Evolutionary conservation across 2,329 filamentous ascomycete genomes (phyloP), one percentile per base, ranked within the genome.

Genomic region (Trichoderma cornu-damae): DNA sequence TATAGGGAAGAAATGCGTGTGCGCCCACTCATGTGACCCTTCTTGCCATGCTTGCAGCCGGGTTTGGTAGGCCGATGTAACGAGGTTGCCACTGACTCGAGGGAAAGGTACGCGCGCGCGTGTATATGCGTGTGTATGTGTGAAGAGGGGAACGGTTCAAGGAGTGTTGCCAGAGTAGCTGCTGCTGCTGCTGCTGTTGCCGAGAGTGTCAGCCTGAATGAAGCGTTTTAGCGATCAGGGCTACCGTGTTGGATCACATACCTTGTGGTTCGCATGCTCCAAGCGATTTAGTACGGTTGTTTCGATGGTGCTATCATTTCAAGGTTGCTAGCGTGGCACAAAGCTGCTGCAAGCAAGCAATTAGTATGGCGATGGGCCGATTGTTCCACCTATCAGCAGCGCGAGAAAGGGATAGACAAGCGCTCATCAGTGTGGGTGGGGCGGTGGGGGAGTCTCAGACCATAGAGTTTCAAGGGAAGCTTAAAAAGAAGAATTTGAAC

Each of bases 401-500:
- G 16, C 16, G 24, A 8, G 11, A 28, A 28, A 3, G 34, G 35
- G 14, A n/a, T n/a, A n/a, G 35, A 18, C 35, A 12, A 18, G n/a
- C 1, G 24, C 42, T 4, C 26, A 28, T 20, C 30, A 22, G 50
- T 38, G 50, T 35, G 1, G n/a, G n/a, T n/a, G n/a, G n/a, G n/a
- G n/a, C n/a, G n/a, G n/a, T n/a, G n/a, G n/a, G n/a, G n/a, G n/a
- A n/a, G n/a, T 37, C n/a, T 9, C 16, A 3, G n/a, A 40, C 26
- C 14, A n/a, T 18, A 20, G 30, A 35, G 40, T 16, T 32, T 28
- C n/a, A 35, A 28, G 22, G n/a, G 50, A 54, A 54, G 50, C 50
- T 54, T 54, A 54, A 54, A 54, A 44, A 54, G 30, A 54, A 54
- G 46, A 28, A 51, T 44, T 54, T 44, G 26, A 34, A 18, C 40